Evolutionary conservation across 2,329 filamentous ascomycete species (phyloP), one percentile per base, ranked within the genome.

Genomic region (Cordyceps sp.): DNA sequence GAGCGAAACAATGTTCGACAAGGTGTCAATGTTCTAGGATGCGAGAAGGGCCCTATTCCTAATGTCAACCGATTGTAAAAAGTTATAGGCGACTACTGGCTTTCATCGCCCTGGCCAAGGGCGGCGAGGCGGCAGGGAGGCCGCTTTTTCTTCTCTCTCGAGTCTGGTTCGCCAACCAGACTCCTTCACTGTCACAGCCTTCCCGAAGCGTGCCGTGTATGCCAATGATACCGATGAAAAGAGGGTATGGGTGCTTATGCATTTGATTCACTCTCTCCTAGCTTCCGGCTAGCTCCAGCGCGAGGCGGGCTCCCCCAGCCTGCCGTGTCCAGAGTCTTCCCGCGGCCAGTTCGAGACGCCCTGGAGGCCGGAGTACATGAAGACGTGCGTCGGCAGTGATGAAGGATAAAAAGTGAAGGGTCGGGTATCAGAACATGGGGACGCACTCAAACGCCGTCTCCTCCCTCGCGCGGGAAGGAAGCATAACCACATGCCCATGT

Each of bases 351-450:
- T 5, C 6, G 6, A 14, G 40, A 42, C 41, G 38, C 46, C 41
- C 45, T 40, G 35, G 17, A 40, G 45, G 23, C 42, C 14, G 23
- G 14, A 24, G 10, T 10, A n/a, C 14, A 10, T 17, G 12, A 17
- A 10, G 4, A 17, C 16, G 13, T 6, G 8, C 12, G 26, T 5
- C 16, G 7, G 15, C 15, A 13, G 26, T 12, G 26, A 16, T 16
- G 16, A 20, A 20, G 13, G 16, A 10, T 8, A 21, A n/a, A 12
- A 29, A 10, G n/a, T 3, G n/a, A n/a, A 21, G 10, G 28, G 5
- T 6, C 8, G 48, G 48, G 48, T 52, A 52, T 52, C 48, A 45
- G 40, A 42, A 44, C 39, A 48, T 8, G 18, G 26, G 43, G 42
- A 41, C 44, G 43, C 45, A 35, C 42, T 38, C 39, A 45, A 46